Conservation (phyloP, 2,329 filamentous ascomycete genomes). For the Venturia asperata region DNA sequence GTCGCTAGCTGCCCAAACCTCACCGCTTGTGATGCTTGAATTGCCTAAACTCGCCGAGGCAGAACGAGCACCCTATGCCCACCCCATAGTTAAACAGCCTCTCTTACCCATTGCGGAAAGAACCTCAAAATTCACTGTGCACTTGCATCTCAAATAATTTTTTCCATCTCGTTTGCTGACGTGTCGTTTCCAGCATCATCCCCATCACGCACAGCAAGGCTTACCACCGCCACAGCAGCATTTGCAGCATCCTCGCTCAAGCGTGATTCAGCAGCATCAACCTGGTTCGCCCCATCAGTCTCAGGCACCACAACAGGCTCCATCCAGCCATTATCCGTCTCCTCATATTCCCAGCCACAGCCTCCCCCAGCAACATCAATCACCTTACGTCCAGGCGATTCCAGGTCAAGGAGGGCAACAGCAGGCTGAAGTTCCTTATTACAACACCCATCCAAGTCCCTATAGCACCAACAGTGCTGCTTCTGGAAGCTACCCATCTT, state of each 20-base stretch:
- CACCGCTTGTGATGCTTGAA: slow-evolving; percentile 14
- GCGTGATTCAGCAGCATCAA: slow-evolving; percentile 63
- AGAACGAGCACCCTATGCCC: slow-evolving; percentile 2
- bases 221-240: slow-evolving; percentile 52
- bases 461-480: slow-evolving; percentile 72
- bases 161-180: slow-evolving; percentile 20
- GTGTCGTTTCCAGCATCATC: slow-evolving; percentile 57
- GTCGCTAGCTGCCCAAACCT: slow-evolving; percentile 16
- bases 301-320: slow-evolving; percentile 51
- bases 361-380: slow-evolving; percentile 44
- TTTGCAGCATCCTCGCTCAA: slow-evolving; percentile 63
- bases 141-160: slow-evolving; percentile 6
- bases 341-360: slow-evolving; percentile 57
- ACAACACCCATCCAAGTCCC: slow-evolving; percentile 65
- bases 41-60: slow-evolving; percentile 16
- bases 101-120: slow-evolving; percentile 3
- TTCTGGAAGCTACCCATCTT: slow-evolving; percentile 77
- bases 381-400: slow-evolving; percentile 60
- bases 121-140: background rate
- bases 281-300: slow-evolving; percentile 56
- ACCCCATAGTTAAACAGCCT: slow-evolving; percentile 2
- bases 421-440: slow-evolving; percentile 62
- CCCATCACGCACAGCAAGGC: slow-evolving; percentile 66
- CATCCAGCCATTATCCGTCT: slow-evolving; percentile 57
- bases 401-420: slow-evolving; percentile 56